Conservation (phyloP, 2,329 filamentous ascomycete species). For the Paracamarosporium sp. region DNA sequence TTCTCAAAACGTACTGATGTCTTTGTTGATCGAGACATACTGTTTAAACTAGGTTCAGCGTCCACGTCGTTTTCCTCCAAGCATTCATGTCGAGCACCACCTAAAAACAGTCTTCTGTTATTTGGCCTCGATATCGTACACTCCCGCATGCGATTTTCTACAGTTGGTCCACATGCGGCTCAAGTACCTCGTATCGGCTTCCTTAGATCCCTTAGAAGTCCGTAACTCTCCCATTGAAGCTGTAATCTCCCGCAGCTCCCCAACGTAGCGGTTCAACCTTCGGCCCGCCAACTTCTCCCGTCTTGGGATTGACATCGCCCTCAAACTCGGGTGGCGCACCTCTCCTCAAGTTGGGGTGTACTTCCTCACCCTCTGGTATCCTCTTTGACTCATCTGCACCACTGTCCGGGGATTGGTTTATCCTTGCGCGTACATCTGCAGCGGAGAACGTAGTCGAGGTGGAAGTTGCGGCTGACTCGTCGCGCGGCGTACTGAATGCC, state of each 20-base stretch:
- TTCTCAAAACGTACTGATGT: no score
- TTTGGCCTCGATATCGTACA: not conserved
- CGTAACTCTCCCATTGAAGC: conserved; percentile 92
- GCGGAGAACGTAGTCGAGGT: conserved; percentile 28
- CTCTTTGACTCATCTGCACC: conserved; percentile 34
- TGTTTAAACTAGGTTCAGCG: not conserved
- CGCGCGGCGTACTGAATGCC: conserved; percentile 73
- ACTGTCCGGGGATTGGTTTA: conserved; percentile 41
- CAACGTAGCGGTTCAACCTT: conserved; percentile 96
- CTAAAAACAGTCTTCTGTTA: no score
- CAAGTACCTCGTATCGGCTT: not conserved
- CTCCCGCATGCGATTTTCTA: no score
- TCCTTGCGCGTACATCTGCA: conserved; percentile 27
- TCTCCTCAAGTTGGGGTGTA: conserved; percentile 74
- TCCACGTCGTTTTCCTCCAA: no score
- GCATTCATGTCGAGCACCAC: no score
- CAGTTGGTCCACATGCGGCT: not conserved
- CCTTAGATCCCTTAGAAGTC: conserved; percentile 67
- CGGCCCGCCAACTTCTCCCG: conserved; percentile 92
- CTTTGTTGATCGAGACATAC: no score
- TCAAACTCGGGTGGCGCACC: conserved; percentile 91
- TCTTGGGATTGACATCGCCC: conserved; percentile 89
- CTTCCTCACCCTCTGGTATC: conserved; percentile 65
- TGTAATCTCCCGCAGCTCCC: conserved; percentile 82
- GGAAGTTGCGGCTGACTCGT: conserved; percentile 36